Percentiles rank a stretch among this genome's conserved stretches.
Evolutionary conservation across 2,329 filamentous ascomycete species (phyloP).

Genomic region (Ceratocystis huliohia): DNA sequence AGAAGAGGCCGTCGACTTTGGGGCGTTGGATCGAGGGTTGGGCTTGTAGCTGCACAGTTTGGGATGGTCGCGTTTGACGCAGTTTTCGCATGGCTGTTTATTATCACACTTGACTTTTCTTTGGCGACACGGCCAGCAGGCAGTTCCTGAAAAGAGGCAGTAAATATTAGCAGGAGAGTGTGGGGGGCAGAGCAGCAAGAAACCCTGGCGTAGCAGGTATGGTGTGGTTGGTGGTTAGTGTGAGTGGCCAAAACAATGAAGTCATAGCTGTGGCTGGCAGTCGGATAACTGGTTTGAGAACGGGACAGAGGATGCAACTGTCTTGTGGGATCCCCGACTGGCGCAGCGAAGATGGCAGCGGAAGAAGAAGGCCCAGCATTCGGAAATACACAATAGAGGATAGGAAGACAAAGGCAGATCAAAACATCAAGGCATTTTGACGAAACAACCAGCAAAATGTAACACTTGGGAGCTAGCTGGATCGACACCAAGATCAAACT

Average conservation of each 20-base stretch:
- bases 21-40: slow-evolving; percentile 32
- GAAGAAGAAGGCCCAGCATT: neutral
- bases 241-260: neutral
- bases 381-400: too few species aligned
- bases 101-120: slow-evolving; percentile 59
- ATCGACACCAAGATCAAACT: neutral
- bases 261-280: neutral
- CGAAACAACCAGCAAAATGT: neutral
- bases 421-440: neutral
- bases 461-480: neutral
- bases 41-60: slow-evolving; percentile 56
- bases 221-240: too few species aligned
- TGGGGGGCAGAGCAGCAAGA: neutral
- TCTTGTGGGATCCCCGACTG: neutral
- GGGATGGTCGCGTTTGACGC: slow-evolving; percentile 52
- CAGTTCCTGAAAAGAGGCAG: slow-evolving; percentile 36
- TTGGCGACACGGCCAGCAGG: slow-evolving; percentile 55
- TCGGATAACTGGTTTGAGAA: neutral
- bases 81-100: slow-evolving; percentile 56
- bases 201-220: too few species aligned
- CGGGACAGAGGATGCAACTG: neutral
- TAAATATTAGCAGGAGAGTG: neutral
- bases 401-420: neutral
- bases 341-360: neutral
- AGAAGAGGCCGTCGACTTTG: slow-evolving; percentile 19